Evolutionary conservation across 768 basidiomycete genomes (phyloP).

Genomic region (Chalciporus sphaerocephalus): DNA sequence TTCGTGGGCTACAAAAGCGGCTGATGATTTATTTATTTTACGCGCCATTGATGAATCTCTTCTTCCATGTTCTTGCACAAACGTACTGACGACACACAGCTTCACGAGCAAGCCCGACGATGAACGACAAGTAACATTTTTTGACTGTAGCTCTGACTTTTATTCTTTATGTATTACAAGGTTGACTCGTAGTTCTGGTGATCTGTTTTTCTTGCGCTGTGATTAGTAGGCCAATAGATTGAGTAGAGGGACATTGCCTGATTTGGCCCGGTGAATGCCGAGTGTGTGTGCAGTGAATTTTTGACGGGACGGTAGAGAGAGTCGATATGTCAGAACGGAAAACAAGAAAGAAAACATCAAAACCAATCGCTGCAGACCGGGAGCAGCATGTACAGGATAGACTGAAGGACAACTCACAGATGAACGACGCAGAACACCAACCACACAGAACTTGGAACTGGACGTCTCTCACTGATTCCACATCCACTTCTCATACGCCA

Average conservation of each 20-base stretch:
- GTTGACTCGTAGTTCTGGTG: not conserved
- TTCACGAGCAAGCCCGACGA: constrained; percentile 1
- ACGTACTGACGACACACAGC: constrained; percentile 26
- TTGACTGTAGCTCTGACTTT: constrained; percentile 19
- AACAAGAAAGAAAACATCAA: constrained; percentile 45
- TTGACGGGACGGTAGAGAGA: constrained; percentile 11
- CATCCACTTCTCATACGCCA: constrained; percentile 59
- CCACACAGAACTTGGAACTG: constrained; percentile 45
- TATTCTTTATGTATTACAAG: constrained; percentile 24
- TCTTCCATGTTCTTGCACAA: constrained; percentile 5
- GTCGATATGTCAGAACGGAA: constrained; percentile 37
- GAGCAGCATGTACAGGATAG: constrained; percentile 18
- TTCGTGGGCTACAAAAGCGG: constrained; percentile 54
- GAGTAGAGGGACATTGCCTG: constrained; percentile 7
- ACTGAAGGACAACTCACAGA: constrained; percentile 8
- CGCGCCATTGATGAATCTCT: not conserved
- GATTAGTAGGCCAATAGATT: not conserved
- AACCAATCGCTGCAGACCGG: constrained; percentile 23
- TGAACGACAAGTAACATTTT: constrained; percentile 2
- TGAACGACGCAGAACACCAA: not conserved
- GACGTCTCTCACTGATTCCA: constrained; percentile 66
- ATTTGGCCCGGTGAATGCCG: constrained; percentile 22
- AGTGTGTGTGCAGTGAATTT: constrained; percentile 23
- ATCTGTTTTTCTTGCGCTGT: constrained; percentile 5
- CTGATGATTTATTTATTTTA: constrained; percentile 6